phyloP scores from a whole-genome alignment of 495 filamentous ascomycete species.

The Aspergillus hancockii region DNA sequence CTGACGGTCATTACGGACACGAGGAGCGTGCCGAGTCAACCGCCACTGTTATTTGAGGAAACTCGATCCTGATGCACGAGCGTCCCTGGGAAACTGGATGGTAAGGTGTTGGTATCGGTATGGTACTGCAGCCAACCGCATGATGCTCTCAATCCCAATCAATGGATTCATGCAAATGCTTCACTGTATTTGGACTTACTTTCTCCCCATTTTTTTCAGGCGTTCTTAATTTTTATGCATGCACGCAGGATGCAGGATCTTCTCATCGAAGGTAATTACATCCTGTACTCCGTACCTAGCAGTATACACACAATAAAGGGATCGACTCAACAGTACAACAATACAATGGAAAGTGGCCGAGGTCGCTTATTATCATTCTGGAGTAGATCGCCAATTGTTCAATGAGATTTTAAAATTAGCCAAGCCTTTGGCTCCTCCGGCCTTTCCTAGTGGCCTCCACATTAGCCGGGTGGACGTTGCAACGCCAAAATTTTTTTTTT shows the following conservation, averaged over 20 bases:
- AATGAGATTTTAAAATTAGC: slow-evolving; percentile 2
- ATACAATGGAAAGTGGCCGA: not conserved
- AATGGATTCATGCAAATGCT: not conserved
- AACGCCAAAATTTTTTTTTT: not conserved
- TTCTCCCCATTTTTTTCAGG: not conserved
- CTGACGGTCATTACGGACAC: slow-evolving; percentile 13
- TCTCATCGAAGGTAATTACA: not conserved
- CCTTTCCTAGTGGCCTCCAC: not conserved
- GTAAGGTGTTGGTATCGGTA: not conserved
- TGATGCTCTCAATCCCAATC: not conserved
- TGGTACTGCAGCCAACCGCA: not conserved
- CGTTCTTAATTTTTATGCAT: too few relatives aligned
- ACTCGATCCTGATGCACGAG: not conserved
- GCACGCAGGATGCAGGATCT: too few relatives aligned
- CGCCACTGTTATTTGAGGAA: not conserved
- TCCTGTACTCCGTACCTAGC: not conserved
- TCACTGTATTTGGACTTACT: not conserved
- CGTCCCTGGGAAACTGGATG: not conserved
- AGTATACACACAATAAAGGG: not conserved
- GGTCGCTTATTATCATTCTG: not conserved
- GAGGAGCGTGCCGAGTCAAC: not conserved
- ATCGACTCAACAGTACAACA: not conserved
- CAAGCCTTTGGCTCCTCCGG: not conserved
- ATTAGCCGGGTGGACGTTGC: not conserved
- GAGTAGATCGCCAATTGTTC: not conserved